Percentiles rank a stretch among this genome's conserved stretches.
These are phyloP conservation scores for Westerdykella sp. DNA, from an alignment of 2,329 filamentous ascomycete genomes.

Conservation along the genomic window DNA sequence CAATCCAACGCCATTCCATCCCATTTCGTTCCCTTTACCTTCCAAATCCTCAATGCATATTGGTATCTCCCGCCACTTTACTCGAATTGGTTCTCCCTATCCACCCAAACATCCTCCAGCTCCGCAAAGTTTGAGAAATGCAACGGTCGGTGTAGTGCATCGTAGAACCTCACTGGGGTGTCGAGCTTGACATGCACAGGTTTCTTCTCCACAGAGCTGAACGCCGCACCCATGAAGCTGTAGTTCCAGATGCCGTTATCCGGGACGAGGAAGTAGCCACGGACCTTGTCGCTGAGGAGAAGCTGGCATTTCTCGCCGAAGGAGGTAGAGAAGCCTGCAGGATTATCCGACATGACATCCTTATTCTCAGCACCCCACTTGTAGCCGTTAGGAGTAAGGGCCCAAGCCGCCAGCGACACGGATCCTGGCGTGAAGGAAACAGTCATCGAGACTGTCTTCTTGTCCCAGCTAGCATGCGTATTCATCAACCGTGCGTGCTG, in stretches of 20 bases:
- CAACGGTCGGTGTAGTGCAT: conserved; percentile 80
- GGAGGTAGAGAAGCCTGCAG: conserved; percentile 81
- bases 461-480: conserved; percentile 71
- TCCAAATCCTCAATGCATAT: too few species aligned
- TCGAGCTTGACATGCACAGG: conserved; percentile 88
- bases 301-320: conserved; percentile 97
- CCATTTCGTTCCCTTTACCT: too few species aligned
- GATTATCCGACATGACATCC: conserved; percentile 86
- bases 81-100: conserved; percentile 87
- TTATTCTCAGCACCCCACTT: conserved; percentile 97
- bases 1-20: too few species aligned
- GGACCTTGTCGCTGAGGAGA: conserved; percentile 84
- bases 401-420: conserved; percentile 90
- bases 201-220: conserved; percentile 84
- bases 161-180: conserved; percentile 82
- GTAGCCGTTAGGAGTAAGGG: conserved; percentile 83
- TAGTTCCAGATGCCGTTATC: conserved; percentile 94
- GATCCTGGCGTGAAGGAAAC: conserved; percentile 96
- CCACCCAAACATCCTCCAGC: conserved; percentile 93
- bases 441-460: conserved; percentile 88
- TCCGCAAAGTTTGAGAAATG: conserved; percentile 98
- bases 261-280: conserved; percentile 92
- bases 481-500: conserved; percentile 89
- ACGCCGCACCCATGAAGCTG: conserved; percentile 91
- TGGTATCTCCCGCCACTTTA: conserved; percentile 34